Conservation (phyloP, 495 filamentous ascomycete genomes). For the Lasiosphaeria ovina region DNA sequence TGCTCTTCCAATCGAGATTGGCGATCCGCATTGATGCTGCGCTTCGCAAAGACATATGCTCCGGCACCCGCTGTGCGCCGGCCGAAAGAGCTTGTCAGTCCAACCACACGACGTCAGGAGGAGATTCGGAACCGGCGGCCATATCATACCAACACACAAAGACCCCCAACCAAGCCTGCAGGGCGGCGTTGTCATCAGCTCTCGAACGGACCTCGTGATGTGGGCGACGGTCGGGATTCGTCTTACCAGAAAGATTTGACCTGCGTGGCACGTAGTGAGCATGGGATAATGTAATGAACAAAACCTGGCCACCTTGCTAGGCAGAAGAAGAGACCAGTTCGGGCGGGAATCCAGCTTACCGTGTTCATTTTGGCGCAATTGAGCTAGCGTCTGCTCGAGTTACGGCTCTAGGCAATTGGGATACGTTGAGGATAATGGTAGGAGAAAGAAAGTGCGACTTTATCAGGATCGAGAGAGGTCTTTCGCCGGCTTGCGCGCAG, state of each 20-base stretch:
- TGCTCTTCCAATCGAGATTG: conserved; percentile 66
- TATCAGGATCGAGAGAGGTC: no score
- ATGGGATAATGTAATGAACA: not conserved
- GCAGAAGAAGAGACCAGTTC: no score
- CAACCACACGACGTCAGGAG: not conserved
- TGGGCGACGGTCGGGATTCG: not conserved
- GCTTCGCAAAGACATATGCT: conserved; percentile 96
- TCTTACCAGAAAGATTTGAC: conserved; percentile 62
- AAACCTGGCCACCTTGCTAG: no score
- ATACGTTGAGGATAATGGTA: no score
- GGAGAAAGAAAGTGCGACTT: no score
- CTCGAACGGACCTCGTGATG: not conserved
- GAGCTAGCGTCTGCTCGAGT: no score
- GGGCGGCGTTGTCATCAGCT: conserved; percentile 11
- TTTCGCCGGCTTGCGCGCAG: no score
- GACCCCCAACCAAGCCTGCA: conserved; percentile 80
- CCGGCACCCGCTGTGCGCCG: conserved; percentile 65
- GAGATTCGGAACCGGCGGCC: not conserved
- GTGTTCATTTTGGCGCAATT: no score
- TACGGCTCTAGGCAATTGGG: no score
- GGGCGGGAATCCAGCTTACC: no score
- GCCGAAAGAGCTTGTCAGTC: conserved; percentile 21
- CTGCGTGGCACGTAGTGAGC: conserved; percentile 29
- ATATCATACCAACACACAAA: conserved; percentile 69
- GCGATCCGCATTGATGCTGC: conserved; percentile 86